Conservation (phyloP, 2,329 filamentous ascomycete species). For the Colletotrichum zoysiae region DNA sequence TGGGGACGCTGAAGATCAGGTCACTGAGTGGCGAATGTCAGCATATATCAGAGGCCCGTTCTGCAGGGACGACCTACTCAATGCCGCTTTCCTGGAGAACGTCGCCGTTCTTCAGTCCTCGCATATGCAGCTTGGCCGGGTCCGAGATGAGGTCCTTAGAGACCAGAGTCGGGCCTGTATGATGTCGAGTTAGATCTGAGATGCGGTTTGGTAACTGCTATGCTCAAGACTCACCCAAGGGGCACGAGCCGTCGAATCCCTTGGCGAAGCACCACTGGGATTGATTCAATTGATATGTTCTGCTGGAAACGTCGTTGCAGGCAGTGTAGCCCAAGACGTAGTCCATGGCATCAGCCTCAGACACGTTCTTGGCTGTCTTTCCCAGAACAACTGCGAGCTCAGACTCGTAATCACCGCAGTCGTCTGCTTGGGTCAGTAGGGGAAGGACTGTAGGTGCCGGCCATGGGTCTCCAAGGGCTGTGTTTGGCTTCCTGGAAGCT, state of each 20-base stretch:
- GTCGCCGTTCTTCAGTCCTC: constrained; percentile 63
- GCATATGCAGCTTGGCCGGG: constrained; percentile 55
- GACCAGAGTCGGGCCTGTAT: constrained; percentile 61
- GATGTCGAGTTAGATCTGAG: not conserved
- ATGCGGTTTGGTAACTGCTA: not conserved
- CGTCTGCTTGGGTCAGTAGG: constrained; percentile 60
- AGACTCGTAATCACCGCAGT: constrained; percentile 70
- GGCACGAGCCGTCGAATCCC: constrained; percentile 68
- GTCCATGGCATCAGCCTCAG: constrained; percentile 66
- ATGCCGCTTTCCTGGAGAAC: constrained; percentile 61
- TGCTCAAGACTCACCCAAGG: constrained; percentile 49
- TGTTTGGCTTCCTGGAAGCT: constrained; percentile 61
- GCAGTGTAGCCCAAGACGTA: constrained; percentile 75
- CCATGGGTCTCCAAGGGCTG: constrained; percentile 67
- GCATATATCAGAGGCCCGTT: constrained; percentile 48
- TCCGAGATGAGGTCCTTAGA: constrained; percentile 57
- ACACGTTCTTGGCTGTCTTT: constrained; percentile 63
- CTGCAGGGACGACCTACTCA: constrained; percentile 44
- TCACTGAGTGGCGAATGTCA: constrained; percentile 54
- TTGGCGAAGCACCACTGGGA: constrained; percentile 70
- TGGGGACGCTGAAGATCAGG: constrained; percentile 65
- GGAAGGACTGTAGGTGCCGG: constrained; percentile 64
- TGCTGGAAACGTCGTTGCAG: constrained; percentile 73
- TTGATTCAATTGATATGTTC: constrained; percentile 66
- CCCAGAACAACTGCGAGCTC: constrained; percentile 70